phyloP scores from a whole-genome alignment of 305 asterid species.

The Fraxinus floribunda region DNA sequence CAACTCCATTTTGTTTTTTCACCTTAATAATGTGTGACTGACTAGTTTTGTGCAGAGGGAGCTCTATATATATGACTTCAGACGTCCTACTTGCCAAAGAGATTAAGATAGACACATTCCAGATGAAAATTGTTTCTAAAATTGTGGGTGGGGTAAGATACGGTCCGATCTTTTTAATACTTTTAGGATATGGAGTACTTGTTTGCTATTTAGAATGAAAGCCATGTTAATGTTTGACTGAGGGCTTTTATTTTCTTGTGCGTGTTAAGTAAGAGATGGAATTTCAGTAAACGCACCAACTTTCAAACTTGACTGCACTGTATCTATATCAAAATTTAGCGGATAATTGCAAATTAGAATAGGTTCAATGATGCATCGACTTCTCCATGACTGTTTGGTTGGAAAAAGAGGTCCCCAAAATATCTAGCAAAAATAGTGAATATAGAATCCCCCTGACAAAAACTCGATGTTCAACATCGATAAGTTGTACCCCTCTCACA shows the following conservation, averaged over 20 bases:
- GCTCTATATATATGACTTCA: not conserved
- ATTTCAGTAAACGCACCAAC: not conserved
- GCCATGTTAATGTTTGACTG: not conserved
- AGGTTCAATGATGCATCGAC: too few relatives aligned
- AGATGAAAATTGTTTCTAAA: not conserved
- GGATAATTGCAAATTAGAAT: too few relatives aligned
- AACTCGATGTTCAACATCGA: too few relatives aligned
- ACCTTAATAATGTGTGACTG: not conserved
- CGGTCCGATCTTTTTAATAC: constrained; percentile 17
- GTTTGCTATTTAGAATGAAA: not conserved
- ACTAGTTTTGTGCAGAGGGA: not conserved
- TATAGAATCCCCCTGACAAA: not conserved
- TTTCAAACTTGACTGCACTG: too few relatives aligned
- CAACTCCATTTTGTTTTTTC: constrained; percentile 40
- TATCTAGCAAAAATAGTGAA: not conserved
- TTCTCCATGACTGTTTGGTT: not conserved
- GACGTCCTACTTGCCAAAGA: not conserved
- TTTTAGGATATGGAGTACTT: constrained; percentile 17
- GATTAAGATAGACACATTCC: not conserved
- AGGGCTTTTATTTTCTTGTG: not conserved
- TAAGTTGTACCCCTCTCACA: too few relatives aligned
- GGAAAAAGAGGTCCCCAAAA: not conserved
- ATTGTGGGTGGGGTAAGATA: not conserved
- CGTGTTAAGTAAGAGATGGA: not conserved
- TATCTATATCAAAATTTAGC: too few relatives aligned